phyloP scores from a whole-genome alignment of 2,329 filamentous ascomycete species.

The Trichophyton simii region DNA sequence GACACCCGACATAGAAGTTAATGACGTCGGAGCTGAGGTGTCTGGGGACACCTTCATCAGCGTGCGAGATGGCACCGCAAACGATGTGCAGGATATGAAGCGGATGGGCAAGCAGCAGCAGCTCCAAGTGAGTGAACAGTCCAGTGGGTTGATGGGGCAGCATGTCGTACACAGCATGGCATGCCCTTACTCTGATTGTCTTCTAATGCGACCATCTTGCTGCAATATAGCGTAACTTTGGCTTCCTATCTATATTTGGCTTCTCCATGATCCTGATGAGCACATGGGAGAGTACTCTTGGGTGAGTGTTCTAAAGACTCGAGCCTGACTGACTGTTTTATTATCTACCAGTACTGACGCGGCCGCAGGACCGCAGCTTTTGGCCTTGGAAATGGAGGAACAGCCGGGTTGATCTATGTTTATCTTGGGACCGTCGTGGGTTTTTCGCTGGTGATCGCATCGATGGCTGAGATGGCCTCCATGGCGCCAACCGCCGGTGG shows the following conservation, averaged over 20 bases:
- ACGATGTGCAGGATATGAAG: slow-evolving; percentile 5
- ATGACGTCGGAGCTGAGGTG: neutral
- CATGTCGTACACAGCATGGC: neutral
- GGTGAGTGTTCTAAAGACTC: slow-evolving; percentile 15
- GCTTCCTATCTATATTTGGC: slow-evolving; percentile 7
- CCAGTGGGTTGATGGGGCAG: neutral
- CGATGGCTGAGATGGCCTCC: slow-evolving; percentile 33
- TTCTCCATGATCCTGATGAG: slow-evolving; percentile 12
- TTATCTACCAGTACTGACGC: neutral
- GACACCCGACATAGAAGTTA: neutral
- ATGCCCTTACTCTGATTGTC: neutral
- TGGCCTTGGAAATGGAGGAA: slow-evolving; percentile 27
- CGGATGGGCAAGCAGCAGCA: slow-evolving; percentile 9
- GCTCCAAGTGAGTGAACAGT: neutral
- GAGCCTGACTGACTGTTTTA: neutral
- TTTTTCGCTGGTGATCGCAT: slow-evolving; percentile 26
- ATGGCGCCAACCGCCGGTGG: slow-evolving; percentile 34
- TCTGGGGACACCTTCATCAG: slow-evolving; percentile 3
- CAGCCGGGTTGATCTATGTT: slow-evolving; percentile 28
- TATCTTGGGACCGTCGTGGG: slow-evolving; percentile 24
- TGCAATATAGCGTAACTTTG: slow-evolving; percentile 6
- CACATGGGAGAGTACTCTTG: slow-evolving; percentile 34
- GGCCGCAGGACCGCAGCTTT: slow-evolving; percentile 17
- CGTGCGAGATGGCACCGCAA: slow-evolving; percentile 4
- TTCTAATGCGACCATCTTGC: neutral